A percentile compares a stretch with the other conserved stretches of the same genome.
phyloP scores from a whole-genome alignment of 2,329 filamentous ascomycete species.

The Sporothrix sp. region DNA sequence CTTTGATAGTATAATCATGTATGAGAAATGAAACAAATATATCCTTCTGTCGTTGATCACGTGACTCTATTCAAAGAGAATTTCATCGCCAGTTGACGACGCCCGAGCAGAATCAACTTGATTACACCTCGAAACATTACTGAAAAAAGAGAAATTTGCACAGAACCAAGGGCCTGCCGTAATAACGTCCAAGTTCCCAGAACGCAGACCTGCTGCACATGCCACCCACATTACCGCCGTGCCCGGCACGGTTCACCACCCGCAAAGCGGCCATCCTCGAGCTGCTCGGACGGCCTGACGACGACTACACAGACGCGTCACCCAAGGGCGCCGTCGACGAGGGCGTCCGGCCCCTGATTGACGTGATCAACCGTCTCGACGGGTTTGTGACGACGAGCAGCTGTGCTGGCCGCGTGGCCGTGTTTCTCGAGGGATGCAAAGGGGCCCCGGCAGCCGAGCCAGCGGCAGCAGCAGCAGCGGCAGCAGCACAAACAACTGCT shows the following conservation, averaged over 20 bases:
- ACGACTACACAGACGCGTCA: slow-evolving; percentile 70
- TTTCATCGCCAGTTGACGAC: no score
- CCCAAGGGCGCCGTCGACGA: slow-evolving; percentile 82
- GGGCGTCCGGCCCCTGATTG: slow-evolving; percentile 67
- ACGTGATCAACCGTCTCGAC: slow-evolving; percentile 62
- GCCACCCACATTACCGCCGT: slow-evolving; percentile 11
- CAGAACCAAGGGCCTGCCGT: no score
- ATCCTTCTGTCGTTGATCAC: neutral
- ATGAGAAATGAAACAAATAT: no score
- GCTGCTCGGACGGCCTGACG: slow-evolving; percentile 57
- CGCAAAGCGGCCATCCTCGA: slow-evolving; percentile 67
- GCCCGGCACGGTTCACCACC: slow-evolving; percentile 13
- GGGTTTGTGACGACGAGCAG: slow-evolving; percentile 88
- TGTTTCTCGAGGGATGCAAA: slow-evolving; percentile 74
- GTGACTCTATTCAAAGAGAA: neutral
- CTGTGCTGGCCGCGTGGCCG: slow-evolving; percentile 77
- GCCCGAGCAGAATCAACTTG: no score
- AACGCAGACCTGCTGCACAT: no score
- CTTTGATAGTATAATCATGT: no score
- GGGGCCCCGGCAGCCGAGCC: neutral
- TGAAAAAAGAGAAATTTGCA: neutral
- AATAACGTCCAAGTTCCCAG: no score
- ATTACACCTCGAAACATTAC: neutral
- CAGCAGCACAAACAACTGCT: slow-evolving; percentile 29
- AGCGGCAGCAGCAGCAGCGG: slow-evolving; percentile 22